Conservation (phyloP, 2,329 filamentous ascomycete species). For the Verticillium alfalfae region DNA sequence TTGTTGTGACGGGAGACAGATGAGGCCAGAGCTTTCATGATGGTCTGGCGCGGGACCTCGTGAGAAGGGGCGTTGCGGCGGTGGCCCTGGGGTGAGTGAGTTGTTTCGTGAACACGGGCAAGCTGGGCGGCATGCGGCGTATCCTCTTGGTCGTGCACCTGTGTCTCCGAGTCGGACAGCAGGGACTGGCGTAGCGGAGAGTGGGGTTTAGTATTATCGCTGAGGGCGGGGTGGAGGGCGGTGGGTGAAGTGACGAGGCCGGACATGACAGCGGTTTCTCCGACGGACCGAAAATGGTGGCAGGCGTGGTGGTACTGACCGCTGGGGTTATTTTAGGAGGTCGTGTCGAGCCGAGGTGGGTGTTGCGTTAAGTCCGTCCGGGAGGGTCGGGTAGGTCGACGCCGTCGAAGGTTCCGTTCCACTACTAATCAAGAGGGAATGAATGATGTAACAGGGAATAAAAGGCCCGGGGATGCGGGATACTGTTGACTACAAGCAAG, state of each 20-base stretch:
- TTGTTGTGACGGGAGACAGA: constrained; percentile 58
- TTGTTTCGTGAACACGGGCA: constrained; percentile 11
- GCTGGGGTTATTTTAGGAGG: not conserved
- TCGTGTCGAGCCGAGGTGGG: not conserved
- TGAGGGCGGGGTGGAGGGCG: constrained; percentile 45
- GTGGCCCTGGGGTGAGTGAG: constrained; percentile 18
- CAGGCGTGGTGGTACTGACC: not conserved
- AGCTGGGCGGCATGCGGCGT: constrained; percentile 13
- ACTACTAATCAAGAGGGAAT: not conserved
- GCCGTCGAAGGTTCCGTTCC: not conserved
- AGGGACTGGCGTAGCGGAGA: constrained; percentile 7
- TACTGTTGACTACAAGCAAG: not conserved
- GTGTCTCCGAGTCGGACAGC: not conserved
- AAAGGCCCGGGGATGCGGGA: not conserved
- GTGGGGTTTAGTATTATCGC: constrained; percentile 14
- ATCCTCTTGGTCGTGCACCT: not conserved
- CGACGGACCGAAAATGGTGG: not conserved
- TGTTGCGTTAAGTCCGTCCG: not conserved
- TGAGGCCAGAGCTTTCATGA: constrained; percentile 69
- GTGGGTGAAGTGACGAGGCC: constrained; percentile 36
- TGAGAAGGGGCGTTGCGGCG: constrained; percentile 50
- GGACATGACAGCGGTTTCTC: constrained; percentile 14
- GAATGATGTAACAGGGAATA: too few relatives aligned
- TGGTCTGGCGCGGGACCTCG: constrained; percentile 73
- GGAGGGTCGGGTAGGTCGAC: not conserved